Evolutionary conservation across 352 stramenopile species (phyloP).

Genomic region (Pythium utonaiense): DNA sequence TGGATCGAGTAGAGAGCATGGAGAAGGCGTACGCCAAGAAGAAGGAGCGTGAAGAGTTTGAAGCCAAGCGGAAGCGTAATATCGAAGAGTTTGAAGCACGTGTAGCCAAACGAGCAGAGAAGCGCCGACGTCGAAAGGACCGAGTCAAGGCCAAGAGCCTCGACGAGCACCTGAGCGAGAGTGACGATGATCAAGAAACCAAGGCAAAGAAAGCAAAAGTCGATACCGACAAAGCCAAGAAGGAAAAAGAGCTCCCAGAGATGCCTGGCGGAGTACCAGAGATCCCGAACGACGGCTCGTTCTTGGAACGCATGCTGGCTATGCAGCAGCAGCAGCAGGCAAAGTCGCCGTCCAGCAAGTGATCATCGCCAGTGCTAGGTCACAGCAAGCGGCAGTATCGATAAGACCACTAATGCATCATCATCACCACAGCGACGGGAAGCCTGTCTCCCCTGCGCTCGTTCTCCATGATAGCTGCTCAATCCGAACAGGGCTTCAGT

Average conservation of each 20-base stretch:
- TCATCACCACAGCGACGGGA: too few species aligned
- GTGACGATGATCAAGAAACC: slow-evolving; percentile 14
- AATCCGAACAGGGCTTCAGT: too few species aligned
- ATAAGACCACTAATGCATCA: too few species aligned
- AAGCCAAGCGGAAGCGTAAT: slow-evolving; percentile 59
- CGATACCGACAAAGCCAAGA: slow-evolving; percentile 7
- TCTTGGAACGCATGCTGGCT: slow-evolving; percentile 67
- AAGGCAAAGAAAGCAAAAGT: slow-evolving; percentile 23
- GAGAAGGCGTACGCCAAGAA: slow-evolving; percentile 76
- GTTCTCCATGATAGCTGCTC: too few species aligned
- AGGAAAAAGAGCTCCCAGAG: slow-evolving; percentile 34
- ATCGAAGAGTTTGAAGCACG: slow-evolving; percentile 67
- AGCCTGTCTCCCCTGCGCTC: too few species aligned
- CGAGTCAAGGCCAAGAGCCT: slow-evolving; percentile 39
- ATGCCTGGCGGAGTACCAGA: slow-evolving; percentile 67
- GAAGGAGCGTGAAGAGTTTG: slow-evolving; percentile 62
- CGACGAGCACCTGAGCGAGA: slow-evolving; percentile 20
- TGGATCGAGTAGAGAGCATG: slow-evolving; percentile 89
- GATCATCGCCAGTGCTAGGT: not conserved
- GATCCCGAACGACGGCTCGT: slow-evolving; percentile 81
- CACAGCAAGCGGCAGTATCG: too few species aligned
- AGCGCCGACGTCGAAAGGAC: slow-evolving; percentile 71
- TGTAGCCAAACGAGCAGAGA: slow-evolving; percentile 68
- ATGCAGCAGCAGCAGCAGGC: slow-evolving; percentile 50
- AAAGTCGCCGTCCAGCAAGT: not conserved